Evolutionary conservation across 2,329 filamentous ascomycete species (phyloP), one percentile per base, ranked within the genome.

Genomic region (Aurifilum marmelostoma): DNA sequence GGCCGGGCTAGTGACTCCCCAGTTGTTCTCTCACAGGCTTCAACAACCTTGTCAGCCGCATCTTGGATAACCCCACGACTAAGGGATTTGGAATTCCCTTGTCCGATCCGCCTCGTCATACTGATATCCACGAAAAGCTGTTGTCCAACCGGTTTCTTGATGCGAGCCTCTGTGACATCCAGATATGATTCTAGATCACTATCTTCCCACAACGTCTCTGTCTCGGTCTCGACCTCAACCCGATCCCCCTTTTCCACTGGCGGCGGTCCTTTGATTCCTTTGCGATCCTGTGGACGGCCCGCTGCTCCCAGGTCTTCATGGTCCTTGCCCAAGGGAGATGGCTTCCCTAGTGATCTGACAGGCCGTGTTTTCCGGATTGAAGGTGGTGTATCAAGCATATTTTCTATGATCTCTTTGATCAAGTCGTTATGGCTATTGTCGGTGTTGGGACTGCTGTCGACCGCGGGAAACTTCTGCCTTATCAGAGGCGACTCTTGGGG

Each of bases 351-450:
- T 8, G 41, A 52, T 11, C 34, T 50, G 21, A 21, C 14, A 50
- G 50, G 54, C 29, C 64, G 60, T 61, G 54, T 54, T 32, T 47
- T 63, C n/a, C 68, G 43, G 12, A 50, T 37, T 6, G 60, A 62
- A 2, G 67, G 67, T 29, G 69, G 68, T 2, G 67, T 65, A 27
- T 64, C 47, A 16, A 67, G 67, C 24, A 71, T 52, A 16, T 65
- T 71, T 41, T 67, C 56, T n/a, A 71, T 71, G 3, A 71, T 59
- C 24, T 69, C 64, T 32, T 67, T 61, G 18, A 71, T 71, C 47
- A 71, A 50, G 6, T 67, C 54, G n/a, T 56, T 60, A 52, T 71
- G 58, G 47, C 61, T 29, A 32, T 65, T 29, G 47, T 70, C 59
- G 61, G 59, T 64, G 56, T 67, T 34, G 8, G 71, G 67, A 37